Evolutionary conservation across 2,329 filamentous ascomycete species (phyloP).

Genomic region (Polytolypa hystricis): DNA sequence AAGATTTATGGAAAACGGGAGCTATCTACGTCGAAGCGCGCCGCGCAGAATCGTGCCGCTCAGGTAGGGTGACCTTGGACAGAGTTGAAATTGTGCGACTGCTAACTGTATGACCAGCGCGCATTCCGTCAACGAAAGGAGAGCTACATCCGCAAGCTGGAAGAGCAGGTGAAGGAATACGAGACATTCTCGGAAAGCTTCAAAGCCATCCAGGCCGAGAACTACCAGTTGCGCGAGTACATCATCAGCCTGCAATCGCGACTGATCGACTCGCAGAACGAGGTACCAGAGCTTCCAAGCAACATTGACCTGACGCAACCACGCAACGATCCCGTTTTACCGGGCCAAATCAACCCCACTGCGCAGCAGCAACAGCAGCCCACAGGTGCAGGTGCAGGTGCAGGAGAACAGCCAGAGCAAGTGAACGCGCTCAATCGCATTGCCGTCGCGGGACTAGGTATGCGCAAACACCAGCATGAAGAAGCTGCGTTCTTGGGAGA

Average conservation of each 20-base stretch:
- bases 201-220: constrained; percentile 76
- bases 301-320: constrained; percentile 61
- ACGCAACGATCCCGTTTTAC: constrained; percentile 26
- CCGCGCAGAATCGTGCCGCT: constrained; percentile 90
- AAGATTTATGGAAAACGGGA: constrained; percentile 72
- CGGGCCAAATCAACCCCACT: constrained; percentile 12
- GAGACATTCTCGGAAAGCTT: constrained; percentile 63
- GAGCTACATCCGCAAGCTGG: constrained; percentile 93
- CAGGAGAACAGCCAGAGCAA: constrained; percentile 21
- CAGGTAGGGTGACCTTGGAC: constrained; percentile 54
- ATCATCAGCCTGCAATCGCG: constrained; percentile 81
- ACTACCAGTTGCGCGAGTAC: constrained; percentile 84
- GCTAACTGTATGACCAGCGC: constrained; percentile 45
- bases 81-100: neutral
- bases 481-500: constrained; percentile 24
- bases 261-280: constrained; percentile 70
- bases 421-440: constrained; percentile 34
- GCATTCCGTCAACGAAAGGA: constrained; percentile 97
- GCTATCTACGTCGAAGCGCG: constrained; percentile 88
- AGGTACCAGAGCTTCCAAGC: constrained; percentile 71
- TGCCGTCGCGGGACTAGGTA: constrained; percentile 32
- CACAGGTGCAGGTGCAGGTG: constrained; percentile 9
- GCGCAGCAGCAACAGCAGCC: constrained; percentile 5
- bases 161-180: constrained; percentile 81
- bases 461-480: constrained; percentile 32